Evolutionary conservation across 2,329 filamentous ascomycete species (phyloP).

Genomic region (Cytospora paraplurivora): DNA sequence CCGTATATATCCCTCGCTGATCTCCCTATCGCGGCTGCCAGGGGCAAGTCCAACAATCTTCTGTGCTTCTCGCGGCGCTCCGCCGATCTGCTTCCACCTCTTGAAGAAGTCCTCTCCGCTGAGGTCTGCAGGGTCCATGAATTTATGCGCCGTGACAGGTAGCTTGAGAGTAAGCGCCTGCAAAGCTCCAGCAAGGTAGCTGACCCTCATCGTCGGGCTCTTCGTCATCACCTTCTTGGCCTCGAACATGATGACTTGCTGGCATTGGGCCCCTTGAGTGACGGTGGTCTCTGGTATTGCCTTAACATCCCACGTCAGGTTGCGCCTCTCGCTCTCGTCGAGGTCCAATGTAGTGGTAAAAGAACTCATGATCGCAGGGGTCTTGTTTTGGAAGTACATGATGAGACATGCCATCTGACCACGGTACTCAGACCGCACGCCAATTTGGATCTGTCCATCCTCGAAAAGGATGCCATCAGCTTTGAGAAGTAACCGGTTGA

Average conservation of each 20-base stretch:
- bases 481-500: constrained; percentile 76
- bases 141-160: constrained; percentile 87
- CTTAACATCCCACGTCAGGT: constrained; percentile 84
- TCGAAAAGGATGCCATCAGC: constrained; percentile 91
- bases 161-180: constrained; percentile 91
- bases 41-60: constrained; percentile 72
- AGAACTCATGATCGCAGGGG: constrained; percentile 78
- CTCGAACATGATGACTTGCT: constrained; percentile 95
- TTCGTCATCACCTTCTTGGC: constrained; percentile 78
- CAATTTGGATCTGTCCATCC: constrained; percentile 90
- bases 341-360: constrained; percentile 95
- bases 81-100: constrained; percentile 97
- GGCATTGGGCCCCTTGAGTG: constrained; percentile 72
- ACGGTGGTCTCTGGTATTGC: constrained; percentile 84
- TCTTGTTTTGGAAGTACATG: constrained; percentile 95
- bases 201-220: constrained; percentile 88
- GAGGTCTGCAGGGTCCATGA: constrained; percentile 90
- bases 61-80: constrained; percentile 82
- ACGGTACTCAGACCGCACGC: constrained; percentile 89
- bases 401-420: constrained; percentile 95
- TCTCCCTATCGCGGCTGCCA: constrained; percentile 59
- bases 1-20: constrained; percentile 71
- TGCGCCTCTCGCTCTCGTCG: constrained; percentile 63
- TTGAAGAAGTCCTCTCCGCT: constrained; percentile 96
- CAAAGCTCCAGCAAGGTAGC: constrained; percentile 89